Evolutionary conservation across 2,329 filamentous ascomycete genomes (phyloP).

Genomic region (Paecilomyces sp.): DNA sequence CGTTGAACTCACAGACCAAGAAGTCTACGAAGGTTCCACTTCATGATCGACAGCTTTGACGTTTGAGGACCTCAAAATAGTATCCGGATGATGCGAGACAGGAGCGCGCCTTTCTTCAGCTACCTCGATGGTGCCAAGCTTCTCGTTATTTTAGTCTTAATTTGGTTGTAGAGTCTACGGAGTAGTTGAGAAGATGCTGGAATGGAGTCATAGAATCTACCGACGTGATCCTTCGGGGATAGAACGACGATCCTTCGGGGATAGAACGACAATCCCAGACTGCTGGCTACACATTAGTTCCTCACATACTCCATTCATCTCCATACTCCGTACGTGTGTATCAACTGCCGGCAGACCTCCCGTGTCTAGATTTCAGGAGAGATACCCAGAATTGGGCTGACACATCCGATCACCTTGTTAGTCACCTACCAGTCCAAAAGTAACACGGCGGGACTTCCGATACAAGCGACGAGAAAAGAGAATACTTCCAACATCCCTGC

Average conservation of each 20-base stretch:
- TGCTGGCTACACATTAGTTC: too few species aligned
- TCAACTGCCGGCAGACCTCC: background rate
- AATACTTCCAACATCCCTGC: background rate
- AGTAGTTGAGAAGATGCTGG: background rate
- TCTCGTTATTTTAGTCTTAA: too few species aligned
- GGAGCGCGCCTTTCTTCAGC: too few species aligned
- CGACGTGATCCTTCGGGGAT: too few species aligned
- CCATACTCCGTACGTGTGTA: background rate
- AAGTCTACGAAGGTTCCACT: background rate
- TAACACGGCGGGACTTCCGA: background rate
- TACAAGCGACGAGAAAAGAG: background rate
- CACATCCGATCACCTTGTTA: background rate
- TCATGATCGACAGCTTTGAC: background rate
- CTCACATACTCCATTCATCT: background rate
- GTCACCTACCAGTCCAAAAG: background rate
- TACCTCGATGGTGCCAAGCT: too few species aligned
- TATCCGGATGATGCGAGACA: background rate
- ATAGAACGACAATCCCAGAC: too few species aligned
- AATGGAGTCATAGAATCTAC: background rate
- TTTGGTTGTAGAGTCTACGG: background rate
- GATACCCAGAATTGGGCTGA: background rate
- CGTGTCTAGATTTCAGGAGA: background rate
- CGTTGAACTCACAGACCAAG: background rate
- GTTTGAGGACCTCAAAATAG: background rate
- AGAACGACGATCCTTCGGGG: too few species aligned